Percentiles rank a stretch among this genome's conserved stretches.
Conservation (phyloP, 345 rosid species). For the Populus simonii region DNA sequence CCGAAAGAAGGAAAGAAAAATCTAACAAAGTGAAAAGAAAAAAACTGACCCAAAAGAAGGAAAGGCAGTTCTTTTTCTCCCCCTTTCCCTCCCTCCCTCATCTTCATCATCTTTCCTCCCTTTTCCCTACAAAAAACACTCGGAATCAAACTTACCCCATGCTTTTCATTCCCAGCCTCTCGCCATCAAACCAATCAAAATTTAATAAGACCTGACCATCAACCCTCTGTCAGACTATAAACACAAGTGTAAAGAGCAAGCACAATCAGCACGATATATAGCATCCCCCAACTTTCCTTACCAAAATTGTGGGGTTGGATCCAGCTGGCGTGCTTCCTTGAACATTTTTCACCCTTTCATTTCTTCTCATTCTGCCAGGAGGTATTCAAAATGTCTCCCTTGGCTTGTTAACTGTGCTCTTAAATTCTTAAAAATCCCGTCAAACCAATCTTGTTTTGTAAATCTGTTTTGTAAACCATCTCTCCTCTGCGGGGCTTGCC, state of each 20-base stretch:
- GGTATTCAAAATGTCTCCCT: slow-evolving; percentile 5
- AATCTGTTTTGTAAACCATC: not conserved
- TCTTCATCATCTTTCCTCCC: not conserved
- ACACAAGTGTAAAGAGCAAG: slow-evolving; percentile 30
- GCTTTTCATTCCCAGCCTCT: slow-evolving; percentile 1
- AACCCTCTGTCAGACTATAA: slow-evolving; percentile 30
- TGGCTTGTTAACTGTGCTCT: not conserved
- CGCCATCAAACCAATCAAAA: slow-evolving; percentile 30
- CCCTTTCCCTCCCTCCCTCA: not conserved
- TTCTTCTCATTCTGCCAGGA: slow-evolving; percentile 23
- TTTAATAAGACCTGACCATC: slow-evolving; percentile 24
- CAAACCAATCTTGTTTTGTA: slow-evolving; percentile 9
- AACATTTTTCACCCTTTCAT: not conserved
- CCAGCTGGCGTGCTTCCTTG: slow-evolving; percentile 4
- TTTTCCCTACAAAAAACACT: slow-evolving; percentile 11
- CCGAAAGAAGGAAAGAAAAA: not conserved
- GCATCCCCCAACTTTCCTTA: slow-evolving; percentile 13
- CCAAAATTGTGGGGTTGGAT: slow-evolving; percentile 23
- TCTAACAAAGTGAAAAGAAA: slow-evolving; percentile 1
- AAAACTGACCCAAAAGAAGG: not conserved
- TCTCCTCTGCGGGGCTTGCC: not conserved
- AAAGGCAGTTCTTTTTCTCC: not conserved
- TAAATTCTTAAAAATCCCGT: slow-evolving; percentile 9
- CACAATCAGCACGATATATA: slow-evolving; percentile 13
- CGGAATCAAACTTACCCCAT: not conserved